Evolutionary conservation across 2,329 filamentous ascomycete genomes (phyloP), one percentile per base, ranked within the genome.

Genomic region (Pyricularia grisea): DNA sequence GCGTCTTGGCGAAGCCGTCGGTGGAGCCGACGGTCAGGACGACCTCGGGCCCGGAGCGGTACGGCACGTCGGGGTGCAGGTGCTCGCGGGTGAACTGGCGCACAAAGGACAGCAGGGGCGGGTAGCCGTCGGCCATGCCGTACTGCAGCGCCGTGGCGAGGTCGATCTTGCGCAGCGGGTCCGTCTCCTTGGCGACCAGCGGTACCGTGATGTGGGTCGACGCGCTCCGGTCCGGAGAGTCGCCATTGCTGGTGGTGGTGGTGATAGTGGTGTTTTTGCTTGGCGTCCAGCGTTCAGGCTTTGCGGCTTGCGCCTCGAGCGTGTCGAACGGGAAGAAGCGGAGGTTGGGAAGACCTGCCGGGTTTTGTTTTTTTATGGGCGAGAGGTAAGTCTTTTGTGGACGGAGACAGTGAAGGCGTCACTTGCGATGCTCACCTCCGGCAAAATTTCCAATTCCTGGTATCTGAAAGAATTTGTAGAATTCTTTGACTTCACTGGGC

Each of bases 281-380:
- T 0, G 90, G 90, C 42, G 86, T 84, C 84, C 91, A 95, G 78
- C 93, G 87, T 72, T 90, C 83, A 9, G 92, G 89, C 71, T 87
- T 86, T 36, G 92, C 92, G 71, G 90, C 87, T 72, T 90, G 88
- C 60, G 93, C 92, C 79, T 97, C 92, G 71, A 97, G 87, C 0
- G 93, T 95, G 74, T 97, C 93, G 79, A 91, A 97, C 10, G 94
- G 94, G 76, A 97, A 97, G 80, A 92, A 92, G 70, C 86, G 85
- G 58, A 90, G 83, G 78, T 95, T 90, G 20, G 94, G 94, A 27
- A 97, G 86, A 70, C 92, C 92, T 94, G 72, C 33, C 25, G n/a
- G 63, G n/a, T 30, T 33, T 31, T 65, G 63, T 28, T n/a, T n/a
- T n/a, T n/a, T n/a, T n/a, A 10, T 7, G 23, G 42, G 42, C 42